Evolutionary conservation across 108 stramenopile genomes (phyloP).

Genomic region (Parietichytrium sp.): DNA sequence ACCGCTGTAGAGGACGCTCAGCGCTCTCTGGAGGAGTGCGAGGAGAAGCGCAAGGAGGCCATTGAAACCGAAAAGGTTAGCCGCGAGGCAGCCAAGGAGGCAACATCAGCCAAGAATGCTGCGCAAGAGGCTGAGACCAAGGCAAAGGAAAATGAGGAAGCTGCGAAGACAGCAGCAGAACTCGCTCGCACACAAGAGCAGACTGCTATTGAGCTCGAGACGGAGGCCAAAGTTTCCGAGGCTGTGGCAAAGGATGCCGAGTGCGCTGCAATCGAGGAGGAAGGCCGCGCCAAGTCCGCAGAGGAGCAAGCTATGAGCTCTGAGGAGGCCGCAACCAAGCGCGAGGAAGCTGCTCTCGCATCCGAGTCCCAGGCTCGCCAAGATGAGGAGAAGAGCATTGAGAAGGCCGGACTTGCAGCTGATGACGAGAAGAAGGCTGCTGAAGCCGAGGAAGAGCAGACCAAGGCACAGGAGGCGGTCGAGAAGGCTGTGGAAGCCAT

Average conservation of each 20-base stretch:
- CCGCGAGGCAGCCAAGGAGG: slow-evolving; percentile 30
- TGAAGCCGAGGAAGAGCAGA: slow-evolving; percentile 31
- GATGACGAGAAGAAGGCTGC: neutral
- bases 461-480: slow-evolving; percentile 6
- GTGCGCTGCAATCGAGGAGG: slow-evolving; percentile 31
- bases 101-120: neutral
- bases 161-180: neutral
- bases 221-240: slow-evolving; percentile 33
- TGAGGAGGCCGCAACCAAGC: neutral
- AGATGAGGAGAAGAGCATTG: neutral
- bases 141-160: neutral
- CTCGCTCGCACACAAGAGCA: neutral
- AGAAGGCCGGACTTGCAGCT: neutral
- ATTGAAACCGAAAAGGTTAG: slow-evolving; percentile 15
- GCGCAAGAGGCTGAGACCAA: slow-evolving; percentile 20
- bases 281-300: neutral
- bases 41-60: neutral
- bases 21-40: slow-evolving; percentile 24
- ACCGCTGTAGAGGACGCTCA: slow-evolving; percentile 24
- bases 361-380: neutral
- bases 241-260: slow-evolving; percentile 27
- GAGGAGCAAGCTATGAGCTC: slow-evolving; percentile 4
- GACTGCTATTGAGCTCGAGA: slow-evolving; percentile 18
- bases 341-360: neutral
- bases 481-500: slow-evolving; percentile 12